Percentiles rank a stretch among this genome's conserved stretches.
Evolutionary conservation across 768 basidiomycete species (phyloP).

Genomic region (Xanthoconium stramineum): DNA sequence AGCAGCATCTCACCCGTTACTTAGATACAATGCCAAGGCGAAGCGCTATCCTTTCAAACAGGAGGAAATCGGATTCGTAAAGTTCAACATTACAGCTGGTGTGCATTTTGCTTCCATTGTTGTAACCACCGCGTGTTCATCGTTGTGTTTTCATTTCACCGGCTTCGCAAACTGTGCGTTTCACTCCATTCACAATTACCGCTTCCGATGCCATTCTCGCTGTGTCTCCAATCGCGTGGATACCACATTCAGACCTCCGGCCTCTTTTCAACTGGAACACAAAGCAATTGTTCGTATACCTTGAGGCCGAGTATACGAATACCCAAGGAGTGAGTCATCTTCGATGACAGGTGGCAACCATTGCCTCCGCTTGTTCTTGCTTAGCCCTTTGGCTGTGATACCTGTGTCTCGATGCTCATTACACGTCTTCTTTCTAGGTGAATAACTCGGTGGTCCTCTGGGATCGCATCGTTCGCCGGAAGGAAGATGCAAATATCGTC

Average conservation of each 20-base stretch:
- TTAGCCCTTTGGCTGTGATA: slow-evolving; percentile 22
- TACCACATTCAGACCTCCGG: slow-evolving; percentile 55
- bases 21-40: slow-evolving; percentile 46
- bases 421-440: slow-evolving; percentile 38
- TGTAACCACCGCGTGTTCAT: slow-evolving; percentile 20
- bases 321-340: slow-evolving; percentile 58
- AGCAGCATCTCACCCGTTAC: slow-evolving; percentile 14
- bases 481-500: slow-evolving; percentile 65
- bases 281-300: slow-evolving; percentile 88
- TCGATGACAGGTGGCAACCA: neutral
- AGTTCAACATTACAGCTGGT: slow-evolving; percentile 83
- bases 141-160: slow-evolving; percentile 27
- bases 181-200: slow-evolving; percentile 16
- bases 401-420: slow-evolving; percentile 7
- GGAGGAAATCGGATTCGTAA: slow-evolving; percentile 76
- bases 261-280: slow-evolving; percentile 95
- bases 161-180: slow-evolving; percentile 11
- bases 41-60: slow-evolving; percentile 56
- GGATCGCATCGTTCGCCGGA: slow-evolving; percentile 87
- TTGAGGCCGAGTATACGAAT: slow-evolving; percentile 81
- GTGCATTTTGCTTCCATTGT: slow-evolving; percentile 33
- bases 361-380: slow-evolving; percentile 6
- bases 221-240: neutral
- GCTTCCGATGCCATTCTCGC: slow-evolving; percentile 3
- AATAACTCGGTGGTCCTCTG: slow-evolving; percentile 83